Percentiles rank a stretch among this genome's conserved stretches.
phyloP scores from a whole-genome alignment of 148 eudicot genomes.

The Rheum nobile region DNA sequence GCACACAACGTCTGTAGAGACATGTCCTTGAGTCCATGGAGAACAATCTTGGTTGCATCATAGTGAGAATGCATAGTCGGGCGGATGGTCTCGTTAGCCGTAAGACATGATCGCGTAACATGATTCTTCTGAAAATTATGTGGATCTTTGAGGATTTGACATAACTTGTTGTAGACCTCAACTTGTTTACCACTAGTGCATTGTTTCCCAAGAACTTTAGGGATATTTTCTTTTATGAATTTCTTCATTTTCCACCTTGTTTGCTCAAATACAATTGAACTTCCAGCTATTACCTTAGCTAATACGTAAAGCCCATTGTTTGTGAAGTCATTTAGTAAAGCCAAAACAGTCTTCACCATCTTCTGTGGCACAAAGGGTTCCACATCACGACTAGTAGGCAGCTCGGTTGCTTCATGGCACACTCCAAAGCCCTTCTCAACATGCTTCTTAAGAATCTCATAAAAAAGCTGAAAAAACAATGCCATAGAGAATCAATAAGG shows the following conservation, averaged over 20 bases:
- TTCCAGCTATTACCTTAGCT: constrained; percentile 38
- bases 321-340: constrained; percentile 51
- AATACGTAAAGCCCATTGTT: constrained; percentile 44
- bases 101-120: neutral
- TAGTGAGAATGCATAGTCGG: constrained; percentile 26
- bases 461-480: constrained; percentile 34
- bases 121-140: constrained; percentile 26
- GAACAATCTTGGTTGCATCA: constrained; percentile 33
- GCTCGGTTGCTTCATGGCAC: constrained; percentile 10
- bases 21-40: constrained; percentile 36
- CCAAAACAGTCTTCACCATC: constrained; percentile 18
- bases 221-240: constrained; percentile 32
- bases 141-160: constrained; percentile 31
- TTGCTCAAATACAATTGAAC: constrained; percentile 33
- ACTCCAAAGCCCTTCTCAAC: constrained; percentile 43
- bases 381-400: constrained; percentile 4
- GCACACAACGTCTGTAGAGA: constrained; percentile 32
- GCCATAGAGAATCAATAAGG: neutral
- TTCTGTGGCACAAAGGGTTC: constrained; percentile 11
- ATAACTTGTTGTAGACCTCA: constrained; percentile 19
- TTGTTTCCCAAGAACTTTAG: constrained; percentile 13
- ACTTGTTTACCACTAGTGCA: constrained; percentile 8
- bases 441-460: constrained; percentile 34
- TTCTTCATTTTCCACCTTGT: constrained; percentile 52
- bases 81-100: neutral